Base-by-base conservation (phyloP, 495 filamentous ascomycete genomes). In the Aspergillus leporis region DNA sequence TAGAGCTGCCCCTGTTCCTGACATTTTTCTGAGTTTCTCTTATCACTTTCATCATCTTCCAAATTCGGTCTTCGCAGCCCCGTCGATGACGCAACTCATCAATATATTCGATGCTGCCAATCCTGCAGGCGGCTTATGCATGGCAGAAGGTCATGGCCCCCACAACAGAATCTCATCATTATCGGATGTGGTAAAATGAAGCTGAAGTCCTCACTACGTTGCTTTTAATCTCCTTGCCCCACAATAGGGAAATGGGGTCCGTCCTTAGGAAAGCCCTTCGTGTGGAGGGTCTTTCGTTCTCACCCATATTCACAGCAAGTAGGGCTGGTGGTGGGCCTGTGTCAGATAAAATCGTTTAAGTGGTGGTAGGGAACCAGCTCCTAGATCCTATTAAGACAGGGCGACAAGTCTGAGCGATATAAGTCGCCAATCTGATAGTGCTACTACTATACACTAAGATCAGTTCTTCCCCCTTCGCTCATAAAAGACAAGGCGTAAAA, bases 61-160 rank as follows among this genome's bases (percentile, higher is more conserved):
- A n/a, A 43, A 43, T 1, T 43, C 32, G 40, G 40, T 43, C 2
- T 43, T 7, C 40, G 7, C 18, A 18, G 41, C 41, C 41, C 41
- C 41, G 19, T 45, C n/a, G 16, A 47, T 47, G 43, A 47, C 43
- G 43, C 43, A 47, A 14, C 43, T 47, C 19, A 47, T 47, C 43
- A 47, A 22, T 47, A 19, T 47, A 47, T 47, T 47, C 8, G 43
- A 47, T 9, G 43, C 43, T 47, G 43, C 43, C 19, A 47, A 47
- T 47, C 19, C 43, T 47, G 43, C 43, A 47, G 43, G 43, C 21
- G 5, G 13, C 43, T 47, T 14, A 47, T 47, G 43, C 43, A 47
- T 47, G 2, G 43, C 43, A 47, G 43, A 6, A 47, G 43, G 43
- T 23, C 21, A 47, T 47, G 43, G 16, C 16, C 43, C 43, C 23